Conservation (phyloP, 2,329 filamentous ascomycete species). For the Fusarium sp. region DNA sequence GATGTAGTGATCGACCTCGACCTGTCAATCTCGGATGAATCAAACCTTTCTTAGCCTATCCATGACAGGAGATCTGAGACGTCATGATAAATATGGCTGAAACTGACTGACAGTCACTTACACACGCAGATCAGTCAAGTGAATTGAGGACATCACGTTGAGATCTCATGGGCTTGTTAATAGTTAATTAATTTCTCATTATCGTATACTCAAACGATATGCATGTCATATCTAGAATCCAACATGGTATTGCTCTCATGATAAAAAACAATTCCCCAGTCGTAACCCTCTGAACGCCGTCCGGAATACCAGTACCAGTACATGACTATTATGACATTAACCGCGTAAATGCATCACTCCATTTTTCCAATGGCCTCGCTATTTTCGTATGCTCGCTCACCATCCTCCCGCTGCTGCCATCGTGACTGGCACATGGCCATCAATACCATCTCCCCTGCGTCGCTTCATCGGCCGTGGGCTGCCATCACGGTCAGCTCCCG, state of each 20-base stretch:
- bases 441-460: constrained; percentile 49
- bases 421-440: constrained; percentile 49
- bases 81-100: constrained; percentile 2
- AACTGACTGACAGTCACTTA: constrained; percentile 2
- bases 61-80: constrained; percentile 6
- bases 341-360: constrained; percentile 34
- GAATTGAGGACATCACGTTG: neutral
- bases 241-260: constrained; percentile 34
- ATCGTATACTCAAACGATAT: constrained; percentile 26
- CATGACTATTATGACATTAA: constrained; percentile 33
- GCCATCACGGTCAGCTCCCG: constrained; percentile 49
- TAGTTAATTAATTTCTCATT: constrained; percentile 9
- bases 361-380: constrained; percentile 14
- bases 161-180: neutral
- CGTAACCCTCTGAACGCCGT: constrained; percentile 17
- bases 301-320: constrained; percentile 18
- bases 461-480: constrained; percentile 54
- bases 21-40: constrained; percentile 4
- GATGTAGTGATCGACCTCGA: constrained; percentile 19
- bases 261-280: constrained; percentile 17
- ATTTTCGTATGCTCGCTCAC: constrained; percentile 33
- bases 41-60: constrained; percentile 2
- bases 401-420: constrained; percentile 46
- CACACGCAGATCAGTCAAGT: neutral
- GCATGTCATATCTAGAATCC: constrained; percentile 20